Evolutionary conservation across 1,139 yeast genomes (phyloP), one percentile per base, ranked within the genome.

Genomic region (Petasospora rhodanensis): DNA sequence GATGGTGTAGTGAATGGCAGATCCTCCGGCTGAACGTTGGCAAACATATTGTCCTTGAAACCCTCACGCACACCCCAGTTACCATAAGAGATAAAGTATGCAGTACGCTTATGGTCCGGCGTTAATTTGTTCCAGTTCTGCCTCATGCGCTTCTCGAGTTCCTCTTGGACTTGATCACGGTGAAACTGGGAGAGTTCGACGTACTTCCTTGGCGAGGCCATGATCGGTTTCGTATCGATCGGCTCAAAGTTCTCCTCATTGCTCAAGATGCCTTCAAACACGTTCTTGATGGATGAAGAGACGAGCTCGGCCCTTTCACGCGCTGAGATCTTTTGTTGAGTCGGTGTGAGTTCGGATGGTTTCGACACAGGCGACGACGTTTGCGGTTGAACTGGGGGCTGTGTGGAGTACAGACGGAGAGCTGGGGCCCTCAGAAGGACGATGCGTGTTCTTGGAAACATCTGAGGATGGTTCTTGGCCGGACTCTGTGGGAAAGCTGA

Each of bases 31-130:
- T 64, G 59, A 15, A 56, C 61, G 29, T 49, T 45, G 2, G 61
- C 56, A 27, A 58, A 57, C 62, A 79, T 61, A 37, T 65, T 64
- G 27, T 59, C 58, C 9, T 55, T 51, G 41, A 77, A 73, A 12
- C 73, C 69, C 35, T 75, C 80, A 40, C 85, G 63, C 1, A 70
- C 73, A 0, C 82, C 85, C 71, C 80, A 74, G 40, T 76, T 63
- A 3, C 83, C 84, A 52, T 76, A 78, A 1, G 77, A 68, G 27
- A 77, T 68, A 56, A 65, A 77, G 49, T 75, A 74, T 2, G 74
- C 68, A 46, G 76, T 61, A 38, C 64, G 53, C 46, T 76, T 77
- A 29, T 68, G 71, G 29, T 68, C 61, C 14, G 39, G 34, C 7
- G 67, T 56, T 35, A 77, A 50, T 29, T 62, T 60, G 7, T 53